phyloP scores from a whole-genome alignment of 2,329 filamentous ascomycete species.

The Aureobasidium sp. region DNA sequence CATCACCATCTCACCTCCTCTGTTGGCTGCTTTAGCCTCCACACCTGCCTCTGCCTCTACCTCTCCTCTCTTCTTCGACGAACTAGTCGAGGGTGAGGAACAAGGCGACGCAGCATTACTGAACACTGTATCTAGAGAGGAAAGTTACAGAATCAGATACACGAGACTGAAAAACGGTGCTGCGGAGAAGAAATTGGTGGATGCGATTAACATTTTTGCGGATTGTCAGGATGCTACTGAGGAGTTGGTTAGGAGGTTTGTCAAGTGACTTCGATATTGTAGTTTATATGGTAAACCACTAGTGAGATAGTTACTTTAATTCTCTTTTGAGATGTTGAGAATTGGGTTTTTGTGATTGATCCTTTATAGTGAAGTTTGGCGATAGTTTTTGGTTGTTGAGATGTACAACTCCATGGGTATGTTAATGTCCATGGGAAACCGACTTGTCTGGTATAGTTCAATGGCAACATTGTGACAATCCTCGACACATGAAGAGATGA shows the following conservation, averaged over 20 bases:
- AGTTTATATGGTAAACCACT: not conserved
- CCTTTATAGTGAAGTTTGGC: no score
- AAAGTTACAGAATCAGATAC: constrained; percentile 6
- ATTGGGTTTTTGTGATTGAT: no score
- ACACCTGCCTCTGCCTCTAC: not conserved
- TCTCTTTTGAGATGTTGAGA: no score
- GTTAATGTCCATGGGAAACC: no score
- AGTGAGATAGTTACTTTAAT: not conserved
- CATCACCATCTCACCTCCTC: constrained; percentile 51
- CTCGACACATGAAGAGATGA: no score
- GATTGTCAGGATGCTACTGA: constrained; percentile 15
- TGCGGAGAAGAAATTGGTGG: constrained; percentile 16
- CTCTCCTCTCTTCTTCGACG: not conserved
- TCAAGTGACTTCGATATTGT: not conserved
- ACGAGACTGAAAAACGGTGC: not conserved
- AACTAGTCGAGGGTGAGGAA: not conserved
- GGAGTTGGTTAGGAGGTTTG: not conserved
- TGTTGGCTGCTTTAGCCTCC: constrained; percentile 36
- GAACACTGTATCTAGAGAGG: not conserved
- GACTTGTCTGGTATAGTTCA: no score
- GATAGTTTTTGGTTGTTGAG: no score
- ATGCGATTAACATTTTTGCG: constrained; percentile 18
- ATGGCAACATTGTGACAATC: no score
- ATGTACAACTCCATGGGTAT: no score
- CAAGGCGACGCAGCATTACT: not conserved